phyloP scores from a whole-genome alignment of 768 basidiomycete genomes.

The Tricholoma hemisulphureum region DNA sequence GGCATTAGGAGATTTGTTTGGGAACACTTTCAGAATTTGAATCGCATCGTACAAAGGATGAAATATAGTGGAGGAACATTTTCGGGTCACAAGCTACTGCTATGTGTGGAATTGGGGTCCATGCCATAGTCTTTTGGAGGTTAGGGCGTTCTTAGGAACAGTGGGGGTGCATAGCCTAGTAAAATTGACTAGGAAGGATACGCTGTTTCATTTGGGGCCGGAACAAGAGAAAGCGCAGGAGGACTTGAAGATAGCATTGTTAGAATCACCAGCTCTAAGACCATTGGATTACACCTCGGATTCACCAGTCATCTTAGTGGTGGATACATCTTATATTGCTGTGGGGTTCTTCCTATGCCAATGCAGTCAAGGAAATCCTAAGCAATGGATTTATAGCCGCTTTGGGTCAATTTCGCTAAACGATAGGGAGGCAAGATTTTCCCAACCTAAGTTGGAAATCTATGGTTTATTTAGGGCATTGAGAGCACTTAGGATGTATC shows the following conservation, averaged over 20 bases:
- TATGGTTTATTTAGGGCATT: neutral
- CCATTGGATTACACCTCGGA: neutral
- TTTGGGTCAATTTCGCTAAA: neutral
- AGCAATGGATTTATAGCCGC: neutral
- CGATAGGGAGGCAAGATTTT: neutral
- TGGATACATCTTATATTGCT: neutral
- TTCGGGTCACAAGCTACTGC: slow-evolving; percentile 32
- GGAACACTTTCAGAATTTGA: slow-evolving; percentile 36
- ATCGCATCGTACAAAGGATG: slow-evolving; percentile 36
- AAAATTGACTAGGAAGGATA: no score
- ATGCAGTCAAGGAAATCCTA: neutral
- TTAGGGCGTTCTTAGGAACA: no score
- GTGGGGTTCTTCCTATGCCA: neutral
- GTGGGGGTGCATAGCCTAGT: no score
- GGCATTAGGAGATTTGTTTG: slow-evolving; percentile 38
- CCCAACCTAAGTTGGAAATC: neutral
- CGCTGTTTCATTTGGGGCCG: neutral
- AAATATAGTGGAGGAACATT: slow-evolving; percentile 37
- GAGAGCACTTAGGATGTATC: neutral
- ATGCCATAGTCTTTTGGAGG: no score
- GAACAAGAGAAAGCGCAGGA: slow-evolving; percentile 3
- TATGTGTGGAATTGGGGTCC: slow-evolving; percentile 24
- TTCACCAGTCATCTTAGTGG: neutral
- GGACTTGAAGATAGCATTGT: neutral
- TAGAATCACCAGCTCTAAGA: neutral